Conservation (phyloP, 2,329 filamentous ascomycete genomes). For the Cladosporium velox region DNA sequence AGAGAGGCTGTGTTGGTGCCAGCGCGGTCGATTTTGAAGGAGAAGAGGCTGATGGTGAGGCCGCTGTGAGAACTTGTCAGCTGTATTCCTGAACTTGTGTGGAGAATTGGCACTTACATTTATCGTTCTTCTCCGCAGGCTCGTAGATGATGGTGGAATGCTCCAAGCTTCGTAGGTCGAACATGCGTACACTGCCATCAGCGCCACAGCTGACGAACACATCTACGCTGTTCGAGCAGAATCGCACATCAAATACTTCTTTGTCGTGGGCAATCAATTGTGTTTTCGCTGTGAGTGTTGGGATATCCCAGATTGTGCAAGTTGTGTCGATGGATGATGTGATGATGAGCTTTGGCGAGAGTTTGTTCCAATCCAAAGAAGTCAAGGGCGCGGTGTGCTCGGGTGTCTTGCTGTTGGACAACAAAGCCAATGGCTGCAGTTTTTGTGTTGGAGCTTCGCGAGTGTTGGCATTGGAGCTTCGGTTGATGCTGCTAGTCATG, state of each 20-base stretch:
- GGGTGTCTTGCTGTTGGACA: conserved; percentile 97
- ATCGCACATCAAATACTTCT: conserved; percentile 96
- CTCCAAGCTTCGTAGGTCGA: conserved; percentile 91
- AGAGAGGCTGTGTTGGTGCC: conserved; percentile 63
- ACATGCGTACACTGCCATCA: conserved; percentile 97
- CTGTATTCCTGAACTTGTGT: too few relatives aligned
- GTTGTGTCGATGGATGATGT: conserved; percentile 99
- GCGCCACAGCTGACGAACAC: conserved; percentile 98
- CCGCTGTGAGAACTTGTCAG: conserved; percentile 13
- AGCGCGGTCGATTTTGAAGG: conserved; percentile 69
- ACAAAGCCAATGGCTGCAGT: conserved; percentile 83
- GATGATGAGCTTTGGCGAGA: conserved; percentile 95
- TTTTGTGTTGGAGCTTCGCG: conserved; percentile 69
- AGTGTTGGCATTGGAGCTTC: conserved; percentile 62
- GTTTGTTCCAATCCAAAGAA: conserved; percentile 95
- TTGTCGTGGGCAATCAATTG: conserved; percentile 98
- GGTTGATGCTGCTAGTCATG: conserved; percentile 70
- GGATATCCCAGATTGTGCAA: conserved; percentile 99
- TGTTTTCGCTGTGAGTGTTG: conserved; percentile 94
- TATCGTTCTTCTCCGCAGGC: conserved; percentile 78
- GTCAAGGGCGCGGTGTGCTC: conserved; percentile 97
- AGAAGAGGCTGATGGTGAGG: conserved; percentile 60
- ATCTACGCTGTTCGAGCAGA: conserved; percentile 97
- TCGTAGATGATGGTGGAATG: conserved; percentile 99
- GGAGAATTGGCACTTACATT: conserved; percentile 38